These are phyloP conservation scores for Penicillium lagena DNA, from an alignment of 495 filamentous ascomycete genomes.

Conservation along the genomic window DNA sequence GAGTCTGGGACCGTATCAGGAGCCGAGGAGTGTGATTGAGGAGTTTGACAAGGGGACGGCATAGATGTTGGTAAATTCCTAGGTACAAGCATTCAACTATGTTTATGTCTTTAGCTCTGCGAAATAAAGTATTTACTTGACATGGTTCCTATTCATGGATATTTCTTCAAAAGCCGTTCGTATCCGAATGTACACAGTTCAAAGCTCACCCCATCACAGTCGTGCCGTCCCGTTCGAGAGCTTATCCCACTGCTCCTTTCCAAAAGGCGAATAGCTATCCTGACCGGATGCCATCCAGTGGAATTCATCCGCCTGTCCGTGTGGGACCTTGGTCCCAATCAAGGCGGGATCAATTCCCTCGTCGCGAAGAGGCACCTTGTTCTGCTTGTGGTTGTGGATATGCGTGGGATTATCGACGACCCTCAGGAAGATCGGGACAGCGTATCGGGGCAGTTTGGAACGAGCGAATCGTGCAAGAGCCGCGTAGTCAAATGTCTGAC, in stretches of 20 bases:
- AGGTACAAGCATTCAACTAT: too few relatives aligned
- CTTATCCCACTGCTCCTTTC: conserved; percentile 49
- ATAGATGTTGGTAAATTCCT: too few relatives aligned
- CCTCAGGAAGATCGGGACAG: conserved; percentile 70
- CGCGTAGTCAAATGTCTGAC: conserved; percentile 43
- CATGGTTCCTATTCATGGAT: too few relatives aligned
- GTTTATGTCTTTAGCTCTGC: too few relatives aligned
- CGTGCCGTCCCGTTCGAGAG: conserved; percentile 44
- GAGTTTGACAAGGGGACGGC: conserved; percentile 7
- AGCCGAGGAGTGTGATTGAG: conserved; percentile 16
- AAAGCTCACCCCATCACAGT: conserved; percentile 12
- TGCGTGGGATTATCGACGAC: conserved; percentile 51
- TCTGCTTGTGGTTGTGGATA: conserved; percentile 82
- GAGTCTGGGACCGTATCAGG: conserved; percentile 14
- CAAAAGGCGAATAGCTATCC: conserved; percentile 53
- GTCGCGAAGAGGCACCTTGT: conserved; percentile 65
- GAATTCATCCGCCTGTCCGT: conserved; percentile 41
- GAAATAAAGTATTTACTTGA: too few relatives aligned
- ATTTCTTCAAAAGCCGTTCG: too few relatives aligned
- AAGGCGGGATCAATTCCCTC: conserved; percentile 61
- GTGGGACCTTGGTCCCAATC: conserved; percentile 40
- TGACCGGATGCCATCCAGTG: conserved; percentile 50
- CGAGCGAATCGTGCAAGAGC: conserved; percentile 48
- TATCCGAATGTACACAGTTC: not conserved
- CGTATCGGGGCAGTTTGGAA: conserved; percentile 60